Evolutionary conservation across 768 basidiomycete species (phyloP), one percentile per base, ranked within the genome.

Genomic region (Phylloporus scabripes): DNA sequence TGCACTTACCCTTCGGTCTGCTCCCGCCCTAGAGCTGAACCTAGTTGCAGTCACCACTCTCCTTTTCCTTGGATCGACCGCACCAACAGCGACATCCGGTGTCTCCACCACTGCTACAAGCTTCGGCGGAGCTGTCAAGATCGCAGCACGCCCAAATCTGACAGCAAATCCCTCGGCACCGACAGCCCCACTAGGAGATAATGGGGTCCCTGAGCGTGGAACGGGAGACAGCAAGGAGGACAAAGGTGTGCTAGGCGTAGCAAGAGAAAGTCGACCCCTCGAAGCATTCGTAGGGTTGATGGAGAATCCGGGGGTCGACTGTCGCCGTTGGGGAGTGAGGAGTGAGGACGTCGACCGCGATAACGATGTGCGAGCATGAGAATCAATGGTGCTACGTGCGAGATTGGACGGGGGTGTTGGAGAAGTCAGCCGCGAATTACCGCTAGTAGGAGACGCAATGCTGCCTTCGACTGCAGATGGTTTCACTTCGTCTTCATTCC

Each of bases 71-170:
- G 88, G 81, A 65, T 94, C 92, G 8, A 92, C 87, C 20, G 91
- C 87, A 8, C 92, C 92, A 32, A 91, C 81, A n/a, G 83, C 90
- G 8, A 92, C 83, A 62, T 92, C 92, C 0, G 90, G 88, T 9
- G 88, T 92, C 65, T 87, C 87, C 15, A 93, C 84, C 26, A 92
- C 71, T 4, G 85, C 88, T 15, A 93, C 78, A 24, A 93, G 69
- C 61, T 83, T 83, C 14, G 92, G 91, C n/a, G 89, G 86, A 14
- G 85, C 85, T 10, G 85, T 89, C 67, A 92, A 67, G 38, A 87
- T 82, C 12, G 87, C 81, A 0, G 87, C 85, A 12, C 85, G 74
- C 0, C 87, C 86, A 53, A 76, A 85, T 24, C 78, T 67, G 15
- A 80, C 63, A 0, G 76, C 57, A 55, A 79, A 79, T 40, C 68